phyloP scores from a whole-genome alignment of 208 protist genomes.

The Crithidia sp. region DNA sequence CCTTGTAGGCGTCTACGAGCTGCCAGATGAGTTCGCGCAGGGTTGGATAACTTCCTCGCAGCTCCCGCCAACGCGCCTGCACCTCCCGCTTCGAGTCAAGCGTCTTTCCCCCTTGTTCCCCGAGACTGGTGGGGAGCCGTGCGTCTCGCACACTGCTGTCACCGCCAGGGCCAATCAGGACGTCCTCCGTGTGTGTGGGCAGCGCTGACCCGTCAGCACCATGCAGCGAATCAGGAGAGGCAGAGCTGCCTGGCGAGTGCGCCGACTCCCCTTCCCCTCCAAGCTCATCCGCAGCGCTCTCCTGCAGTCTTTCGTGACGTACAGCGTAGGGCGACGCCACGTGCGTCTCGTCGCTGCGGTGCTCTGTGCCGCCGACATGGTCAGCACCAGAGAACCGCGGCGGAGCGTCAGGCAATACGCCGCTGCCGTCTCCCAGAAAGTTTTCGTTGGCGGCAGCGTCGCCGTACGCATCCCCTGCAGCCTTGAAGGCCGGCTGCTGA shows the following conservation, averaged over 20 bases:
- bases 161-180: background rate
- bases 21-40: constrained; percentile 29
- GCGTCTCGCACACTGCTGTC: background rate
- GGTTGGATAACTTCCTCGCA: constrained; percentile 28
- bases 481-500: no score
- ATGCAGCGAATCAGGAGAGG: background rate
- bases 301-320: no score
- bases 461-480: no score
- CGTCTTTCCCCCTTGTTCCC: background rate
- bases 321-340: no score
- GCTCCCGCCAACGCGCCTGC: constrained; percentile 25
- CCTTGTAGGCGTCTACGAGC: constrained; percentile 22
- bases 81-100: constrained; percentile 9
- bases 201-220: background rate
- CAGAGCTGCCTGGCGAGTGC: background rate
- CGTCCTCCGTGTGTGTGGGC: background rate
- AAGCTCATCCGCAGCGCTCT: no score
- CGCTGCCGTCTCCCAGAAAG: no score
- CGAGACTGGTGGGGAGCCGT: background rate
- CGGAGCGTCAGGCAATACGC: no score
- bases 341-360: no score
- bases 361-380: no score
- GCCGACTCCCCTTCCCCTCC: background rate
- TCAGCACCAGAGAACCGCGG: no score
- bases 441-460: no score